Conservation (phyloP, 331 rosid genomes). For the Ulmus americana region DNA sequence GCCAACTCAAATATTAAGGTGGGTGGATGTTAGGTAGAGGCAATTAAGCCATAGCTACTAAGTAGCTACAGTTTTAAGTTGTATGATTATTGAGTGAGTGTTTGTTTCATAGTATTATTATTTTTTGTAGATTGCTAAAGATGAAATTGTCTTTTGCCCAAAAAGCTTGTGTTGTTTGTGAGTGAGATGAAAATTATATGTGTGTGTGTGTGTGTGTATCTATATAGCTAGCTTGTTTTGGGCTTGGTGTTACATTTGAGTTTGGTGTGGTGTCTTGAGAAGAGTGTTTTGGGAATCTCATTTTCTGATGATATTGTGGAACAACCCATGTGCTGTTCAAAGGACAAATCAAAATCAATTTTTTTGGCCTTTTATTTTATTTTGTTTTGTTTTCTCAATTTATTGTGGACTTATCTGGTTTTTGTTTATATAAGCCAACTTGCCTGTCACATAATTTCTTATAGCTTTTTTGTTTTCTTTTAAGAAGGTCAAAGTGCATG, state of each 20-base stretch:
- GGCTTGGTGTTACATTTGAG: constrained; percentile 16
- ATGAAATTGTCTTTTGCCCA: neutral
- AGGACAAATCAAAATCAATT: constrained; percentile 16
- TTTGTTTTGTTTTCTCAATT: neutral
- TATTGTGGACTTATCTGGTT: neutral
- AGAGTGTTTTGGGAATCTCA: constrained; percentile 48
- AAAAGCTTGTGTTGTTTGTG: constrained; percentile 5
- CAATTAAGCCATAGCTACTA: constrained; percentile 53
- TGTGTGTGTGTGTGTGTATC: neutral
- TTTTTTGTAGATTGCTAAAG: constrained; percentile 9
- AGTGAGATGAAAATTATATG: neutral
- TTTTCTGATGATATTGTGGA: constrained; percentile 15
- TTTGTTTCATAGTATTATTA: constrained; percentile 20
- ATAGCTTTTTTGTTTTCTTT: constrained; percentile 2
- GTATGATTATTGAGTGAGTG: constrained; percentile 21
- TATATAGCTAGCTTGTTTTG: neutral
- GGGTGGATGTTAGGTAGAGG: constrained; percentile 58
- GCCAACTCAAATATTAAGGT: constrained; percentile 43
- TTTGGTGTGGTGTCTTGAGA: constrained; percentile 33
- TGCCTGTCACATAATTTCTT: constrained; percentile 5
- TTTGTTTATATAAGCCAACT: neutral
- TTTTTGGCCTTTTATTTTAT: constrained; percentile 21
- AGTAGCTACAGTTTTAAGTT: constrained; percentile 23
- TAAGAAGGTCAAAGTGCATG: constrained; percentile 10
- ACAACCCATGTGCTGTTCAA: constrained; percentile 47